These are phyloP conservation scores for Nymphaea colorata DNA, from an alignment of 164 flowering plant species.

Conservation along the genomic window DNA sequence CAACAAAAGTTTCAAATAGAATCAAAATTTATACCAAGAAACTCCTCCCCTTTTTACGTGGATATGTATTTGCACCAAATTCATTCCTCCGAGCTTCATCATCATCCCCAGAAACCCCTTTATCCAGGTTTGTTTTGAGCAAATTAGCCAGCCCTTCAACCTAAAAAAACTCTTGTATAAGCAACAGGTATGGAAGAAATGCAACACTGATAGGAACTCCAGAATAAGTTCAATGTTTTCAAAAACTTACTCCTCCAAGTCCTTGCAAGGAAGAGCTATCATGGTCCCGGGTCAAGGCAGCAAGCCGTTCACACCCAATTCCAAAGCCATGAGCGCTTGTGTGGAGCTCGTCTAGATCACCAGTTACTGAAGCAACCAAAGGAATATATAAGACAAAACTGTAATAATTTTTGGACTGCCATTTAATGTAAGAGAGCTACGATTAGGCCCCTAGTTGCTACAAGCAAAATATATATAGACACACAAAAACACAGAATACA, in stretches of 20 bases:
- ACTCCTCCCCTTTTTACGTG: slow-evolving; percentile 70
- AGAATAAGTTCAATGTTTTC: background rate
- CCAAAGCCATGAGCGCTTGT: slow-evolving; percentile 36
- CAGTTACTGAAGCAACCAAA: background rate
- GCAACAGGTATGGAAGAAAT: background rate
- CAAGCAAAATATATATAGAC: background rate
- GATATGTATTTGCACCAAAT: slow-evolving; percentile 90
- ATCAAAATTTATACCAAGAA: slow-evolving; percentile 46
- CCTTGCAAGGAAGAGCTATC: slow-evolving; percentile 36
- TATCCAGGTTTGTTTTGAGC: slow-evolving; percentile 55
- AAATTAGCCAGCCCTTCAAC: slow-evolving; percentile 48
- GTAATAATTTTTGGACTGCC: background rate
- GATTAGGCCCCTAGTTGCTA: too few species aligned
- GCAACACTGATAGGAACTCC: background rate
- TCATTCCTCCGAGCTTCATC: slow-evolving; percentile 33
- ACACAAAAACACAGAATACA: too few species aligned
- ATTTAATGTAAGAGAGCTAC: background rate
- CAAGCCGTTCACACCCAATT: slow-evolving; percentile 51
- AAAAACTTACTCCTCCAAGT: slow-evolving; percentile 61
- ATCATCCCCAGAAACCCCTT: slow-evolving; percentile 74
- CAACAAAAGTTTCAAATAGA: background rate
- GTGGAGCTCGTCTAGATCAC: background rate
- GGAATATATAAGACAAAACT: background rate
- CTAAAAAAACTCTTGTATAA: slow-evolving; percentile 23
- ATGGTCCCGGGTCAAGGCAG: slow-evolving; percentile 54